These are phyloP conservation scores for Vigna angularis DNA, from an alignment of 306 rosid species.

Conservation along the genomic window DNA sequence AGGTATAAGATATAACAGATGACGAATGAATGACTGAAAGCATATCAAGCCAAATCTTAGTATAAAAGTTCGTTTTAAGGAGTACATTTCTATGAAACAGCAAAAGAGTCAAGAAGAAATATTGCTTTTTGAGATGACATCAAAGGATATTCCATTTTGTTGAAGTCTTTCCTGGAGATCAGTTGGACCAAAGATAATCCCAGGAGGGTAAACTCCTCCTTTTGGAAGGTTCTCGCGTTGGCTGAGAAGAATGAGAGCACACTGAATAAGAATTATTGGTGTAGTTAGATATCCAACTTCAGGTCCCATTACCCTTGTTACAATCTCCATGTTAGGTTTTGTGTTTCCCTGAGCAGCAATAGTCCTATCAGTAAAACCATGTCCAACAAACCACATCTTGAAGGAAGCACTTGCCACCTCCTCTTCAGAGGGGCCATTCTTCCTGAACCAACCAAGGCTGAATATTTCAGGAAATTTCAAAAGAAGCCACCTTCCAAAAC, in stretches of 20 bases:
- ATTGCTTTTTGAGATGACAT: slow-evolving; percentile 65
- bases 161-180: slow-evolving; percentile 80
- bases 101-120: slow-evolving; percentile 53
- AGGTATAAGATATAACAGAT: neutral
- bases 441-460: slow-evolving; percentile 78
- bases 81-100: neutral
- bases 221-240: slow-evolving; percentile 71
- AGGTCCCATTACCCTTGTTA: slow-evolving; percentile 90
- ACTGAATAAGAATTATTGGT: slow-evolving; percentile 80
- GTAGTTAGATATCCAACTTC: slow-evolving; percentile 89
- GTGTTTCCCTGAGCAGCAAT: slow-evolving; percentile 52
- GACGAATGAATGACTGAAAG: slow-evolving; percentile 24
- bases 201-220: slow-evolving; percentile 81
- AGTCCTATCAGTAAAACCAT: slow-evolving; percentile 58
- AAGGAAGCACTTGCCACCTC: slow-evolving; percentile 81
- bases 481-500: slow-evolving; percentile 81
- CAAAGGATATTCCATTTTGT: slow-evolving; percentile 83
- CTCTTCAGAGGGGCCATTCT: slow-evolving; percentile 85
- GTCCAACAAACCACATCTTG: slow-evolving; percentile 93
- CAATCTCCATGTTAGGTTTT: slow-evolving; percentile 77
- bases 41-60: slow-evolving; percentile 23
- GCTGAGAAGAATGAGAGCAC: slow-evolving; percentile 76
- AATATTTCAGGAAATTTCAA: slow-evolving; percentile 76
- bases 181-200: slow-evolving; percentile 82
- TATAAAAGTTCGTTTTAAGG: neutral